These are phyloP conservation scores for Gentiana macrophylla DNA, from an alignment of 257 asterid species.

Conservation along the genomic window DNA sequence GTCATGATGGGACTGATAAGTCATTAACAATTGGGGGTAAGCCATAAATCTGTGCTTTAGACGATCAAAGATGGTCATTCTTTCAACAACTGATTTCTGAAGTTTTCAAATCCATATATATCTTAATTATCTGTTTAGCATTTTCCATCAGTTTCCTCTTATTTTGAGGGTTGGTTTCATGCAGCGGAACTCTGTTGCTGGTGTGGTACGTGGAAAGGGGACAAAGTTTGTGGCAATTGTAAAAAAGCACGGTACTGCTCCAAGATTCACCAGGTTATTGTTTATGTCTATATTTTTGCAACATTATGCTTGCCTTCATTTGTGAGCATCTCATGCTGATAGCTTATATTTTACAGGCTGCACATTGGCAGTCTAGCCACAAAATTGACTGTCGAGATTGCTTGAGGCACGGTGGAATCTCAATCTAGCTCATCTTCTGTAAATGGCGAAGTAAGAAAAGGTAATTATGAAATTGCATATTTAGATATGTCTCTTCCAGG, in stretches of 20 bases:
- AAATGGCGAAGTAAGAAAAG: slow-evolving; percentile 12
- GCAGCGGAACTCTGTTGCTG: slow-evolving; percentile 69
- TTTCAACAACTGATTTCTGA: too few species aligned
- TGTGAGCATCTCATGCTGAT: background rate
- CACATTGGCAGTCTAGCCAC: slow-evolving; percentile 79
- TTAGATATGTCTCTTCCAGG: too few species aligned
- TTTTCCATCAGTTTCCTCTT: slow-evolving; percentile 1
- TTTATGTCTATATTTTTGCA: background rate
- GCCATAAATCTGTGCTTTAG: slow-evolving; percentile 1
- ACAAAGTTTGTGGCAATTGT: slow-evolving; percentile 70
- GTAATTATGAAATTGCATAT: slow-evolving; percentile 6
- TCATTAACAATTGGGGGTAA: slow-evolving; percentile 63
- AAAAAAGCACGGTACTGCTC: slow-evolving; percentile 71
- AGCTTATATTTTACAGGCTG: slow-evolving; percentile 35
- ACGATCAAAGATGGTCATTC: too few species aligned
- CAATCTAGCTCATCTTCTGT: slow-evolving; percentile 29
- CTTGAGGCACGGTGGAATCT: slow-evolving; percentile 26
- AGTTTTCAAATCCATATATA: background rate
- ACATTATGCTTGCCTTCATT: background rate
- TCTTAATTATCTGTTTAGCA: background rate
- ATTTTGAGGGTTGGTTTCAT: slow-evolving; percentile 4
- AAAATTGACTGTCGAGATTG: slow-evolving; percentile 41
- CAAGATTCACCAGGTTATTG: slow-evolving; percentile 66
- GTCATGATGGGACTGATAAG: slow-evolving; percentile 47
- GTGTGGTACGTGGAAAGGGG: slow-evolving; percentile 96